Conservation (phyloP, 2,329 filamentous ascomycete genomes). For the Botryotinia globosa region DNA sequence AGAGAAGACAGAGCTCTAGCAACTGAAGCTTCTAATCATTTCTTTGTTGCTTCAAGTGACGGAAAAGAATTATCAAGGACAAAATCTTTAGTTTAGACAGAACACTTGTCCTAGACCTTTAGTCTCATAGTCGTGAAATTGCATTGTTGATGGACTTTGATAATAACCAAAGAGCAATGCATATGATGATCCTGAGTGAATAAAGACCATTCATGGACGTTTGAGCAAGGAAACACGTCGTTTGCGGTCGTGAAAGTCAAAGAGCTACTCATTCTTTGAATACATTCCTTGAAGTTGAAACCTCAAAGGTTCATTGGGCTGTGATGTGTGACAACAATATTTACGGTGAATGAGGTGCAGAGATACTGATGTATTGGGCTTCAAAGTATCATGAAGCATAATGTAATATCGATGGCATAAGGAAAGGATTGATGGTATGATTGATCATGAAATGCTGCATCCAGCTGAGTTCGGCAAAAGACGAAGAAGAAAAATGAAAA, state of each 20-base stretch:
- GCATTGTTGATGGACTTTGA: constrained; percentile 4
- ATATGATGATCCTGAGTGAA: background rate
- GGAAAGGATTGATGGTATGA: background rate
- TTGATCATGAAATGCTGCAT: background rate
- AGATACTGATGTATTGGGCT: background rate
- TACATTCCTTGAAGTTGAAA: constrained; percentile 4
- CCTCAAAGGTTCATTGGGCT: background rate
- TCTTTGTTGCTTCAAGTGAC: constrained; percentile 3
- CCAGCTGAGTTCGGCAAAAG: background rate
- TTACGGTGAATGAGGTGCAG: background rate
- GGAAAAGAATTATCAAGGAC: background rate
- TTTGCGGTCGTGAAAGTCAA: constrained; percentile 10
- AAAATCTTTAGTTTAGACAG: background rate
- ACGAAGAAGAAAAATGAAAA: background rate
- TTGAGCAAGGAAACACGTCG: background rate
- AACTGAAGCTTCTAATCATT: background rate
- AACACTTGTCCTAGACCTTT: background rate
- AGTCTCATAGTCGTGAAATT: background rate
- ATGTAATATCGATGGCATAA: background rate
- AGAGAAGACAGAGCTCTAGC: background rate
- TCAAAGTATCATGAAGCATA: background rate
- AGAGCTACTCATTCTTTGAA: background rate
- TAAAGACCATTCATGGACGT: background rate
- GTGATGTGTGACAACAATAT: background rate
- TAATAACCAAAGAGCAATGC: background rate